These are phyloP conservation scores for Monilinia vaccinii-corymbosi DNA, from an alignment of 2,329 filamentous ascomycete species.

Conservation along the genomic window DNA sequence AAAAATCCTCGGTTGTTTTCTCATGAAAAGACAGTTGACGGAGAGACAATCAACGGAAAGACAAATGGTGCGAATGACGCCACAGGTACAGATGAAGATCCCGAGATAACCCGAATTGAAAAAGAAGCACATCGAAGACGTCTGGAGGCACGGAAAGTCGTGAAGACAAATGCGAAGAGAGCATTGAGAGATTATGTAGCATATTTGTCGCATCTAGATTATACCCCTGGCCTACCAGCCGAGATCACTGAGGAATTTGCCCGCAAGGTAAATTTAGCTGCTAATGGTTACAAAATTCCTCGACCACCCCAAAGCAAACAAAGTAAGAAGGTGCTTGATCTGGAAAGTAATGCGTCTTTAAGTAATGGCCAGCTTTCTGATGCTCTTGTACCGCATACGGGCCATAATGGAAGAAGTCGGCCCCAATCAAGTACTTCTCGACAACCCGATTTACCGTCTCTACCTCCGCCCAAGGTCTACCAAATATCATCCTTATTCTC, in stretches of 20 bases:
- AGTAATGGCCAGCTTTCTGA: slow-evolving; percentile 30
- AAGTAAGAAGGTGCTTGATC: slow-evolving; percentile 20
- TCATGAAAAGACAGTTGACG: slow-evolving; percentile 20
- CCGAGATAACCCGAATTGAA: slow-evolving; percentile 35
- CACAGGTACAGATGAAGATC: slow-evolving; percentile 13
- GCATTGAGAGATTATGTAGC: slow-evolving; percentile 66
- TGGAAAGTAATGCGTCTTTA: slow-evolving; percentile 27
- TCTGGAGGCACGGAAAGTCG: slow-evolving; percentile 55
- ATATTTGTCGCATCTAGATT: slow-evolving; percentile 68
- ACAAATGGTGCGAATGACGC: slow-evolving; percentile 16
- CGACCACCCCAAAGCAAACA: slow-evolving; percentile 23
- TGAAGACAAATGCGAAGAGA: slow-evolving; percentile 66
- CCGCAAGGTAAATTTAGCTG: slow-evolving; percentile 47
- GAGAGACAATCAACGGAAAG: slow-evolving; percentile 8
- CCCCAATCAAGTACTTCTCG: slow-evolving; percentile 25
- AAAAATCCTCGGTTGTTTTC: background rate
- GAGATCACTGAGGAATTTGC: slow-evolving; percentile 39
- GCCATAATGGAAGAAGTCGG: slow-evolving; percentile 26
- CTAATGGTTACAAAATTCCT: slow-evolving; percentile 37
- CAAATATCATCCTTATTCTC: slow-evolving; percentile 60
- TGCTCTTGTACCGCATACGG: slow-evolving; percentile 37
- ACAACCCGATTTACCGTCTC: slow-evolving; percentile 32
- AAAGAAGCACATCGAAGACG: slow-evolving; percentile 36
- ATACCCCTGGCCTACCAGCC: slow-evolving; percentile 47
- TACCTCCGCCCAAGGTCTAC: slow-evolving; percentile 41